A percentile compares a stretch with the other conserved stretches of the same genome.
Conservation (phyloP, 495 filamentous ascomycete species). For the Aspergillus heteromorphus region DNA sequence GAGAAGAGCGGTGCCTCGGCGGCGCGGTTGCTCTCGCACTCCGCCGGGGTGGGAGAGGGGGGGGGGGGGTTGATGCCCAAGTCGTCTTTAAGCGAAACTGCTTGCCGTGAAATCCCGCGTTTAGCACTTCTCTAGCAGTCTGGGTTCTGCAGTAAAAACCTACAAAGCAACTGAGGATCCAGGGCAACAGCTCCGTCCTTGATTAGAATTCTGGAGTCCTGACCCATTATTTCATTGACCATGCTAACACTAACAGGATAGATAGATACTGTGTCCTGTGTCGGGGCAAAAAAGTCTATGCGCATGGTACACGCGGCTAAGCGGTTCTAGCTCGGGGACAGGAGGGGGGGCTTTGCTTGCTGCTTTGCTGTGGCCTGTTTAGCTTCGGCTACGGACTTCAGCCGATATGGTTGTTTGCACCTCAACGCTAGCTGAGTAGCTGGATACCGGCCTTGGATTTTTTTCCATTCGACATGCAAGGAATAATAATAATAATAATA, state of each 20-base stretch:
- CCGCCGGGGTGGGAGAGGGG: conserved; percentile 15
- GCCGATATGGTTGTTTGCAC: neutral
- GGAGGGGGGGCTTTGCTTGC: too few relatives aligned
- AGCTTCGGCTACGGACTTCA: neutral
- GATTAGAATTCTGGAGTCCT: neutral
- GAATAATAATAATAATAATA: too few relatives aligned
- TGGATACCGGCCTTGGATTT: too few relatives aligned
- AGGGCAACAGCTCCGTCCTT: neutral
- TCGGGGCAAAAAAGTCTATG: neutral
- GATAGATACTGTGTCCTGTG: too few relatives aligned
- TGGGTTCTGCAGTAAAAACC: too few relatives aligned
- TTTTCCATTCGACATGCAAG: conserved; percentile 1
- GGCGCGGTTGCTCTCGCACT: conserved; percentile 5
- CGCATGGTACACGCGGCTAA: neutral
- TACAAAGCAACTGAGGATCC: too few relatives aligned
- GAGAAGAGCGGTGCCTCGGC: conserved; percentile 11
- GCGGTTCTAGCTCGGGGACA: neutral
- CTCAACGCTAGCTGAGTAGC: neutral
- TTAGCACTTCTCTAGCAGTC: neutral
- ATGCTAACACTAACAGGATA: too few relatives aligned
- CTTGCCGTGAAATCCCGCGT: conserved; percentile 17
- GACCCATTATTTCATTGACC: too few relatives aligned
- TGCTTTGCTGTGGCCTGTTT: neutral
- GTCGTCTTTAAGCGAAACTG: conserved; percentile 14
- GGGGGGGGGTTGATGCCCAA: conserved; percentile 22